These are phyloP conservation scores for Phytophthora hibernalis DNA, from an alignment of 352 stramenopile species.

Conservation along the genomic window DNA sequence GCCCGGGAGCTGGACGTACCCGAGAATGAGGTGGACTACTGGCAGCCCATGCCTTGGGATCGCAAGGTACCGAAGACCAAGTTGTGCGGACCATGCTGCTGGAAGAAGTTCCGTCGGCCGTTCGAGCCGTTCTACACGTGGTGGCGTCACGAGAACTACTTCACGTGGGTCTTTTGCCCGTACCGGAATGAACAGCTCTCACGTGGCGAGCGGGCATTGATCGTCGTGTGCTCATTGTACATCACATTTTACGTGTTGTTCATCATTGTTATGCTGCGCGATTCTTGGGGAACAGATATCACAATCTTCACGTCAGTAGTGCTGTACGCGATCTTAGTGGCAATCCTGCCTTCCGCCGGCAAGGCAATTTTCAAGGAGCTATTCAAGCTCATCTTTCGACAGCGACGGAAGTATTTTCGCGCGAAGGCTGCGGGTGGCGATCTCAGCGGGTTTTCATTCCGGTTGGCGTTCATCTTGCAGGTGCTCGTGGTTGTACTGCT, in stretches of 20 bases:
- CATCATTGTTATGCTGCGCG: slow-evolving; percentile 68
- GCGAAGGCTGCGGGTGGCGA: slow-evolving; percentile 51
- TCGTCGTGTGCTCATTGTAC: slow-evolving; percentile 76
- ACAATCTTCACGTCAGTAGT: slow-evolving; percentile 52
- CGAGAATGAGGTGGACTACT: slow-evolving; percentile 77
- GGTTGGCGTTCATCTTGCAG: slow-evolving; percentile 64
- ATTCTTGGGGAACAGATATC: slow-evolving; percentile 43
- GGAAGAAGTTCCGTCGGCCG: slow-evolving; percentile 65
- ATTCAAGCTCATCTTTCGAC: slow-evolving; percentile 82
- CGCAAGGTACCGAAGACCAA: slow-evolving; percentile 74
- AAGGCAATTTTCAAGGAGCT: slow-evolving; percentile 82
- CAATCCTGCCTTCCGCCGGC: slow-evolving; percentile 57
- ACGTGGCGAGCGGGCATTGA: slow-evolving; percentile 61
- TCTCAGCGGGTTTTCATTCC: slow-evolving; percentile 58
- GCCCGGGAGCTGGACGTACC: slow-evolving; percentile 54
- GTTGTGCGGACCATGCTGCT: slow-evolving; percentile 70
- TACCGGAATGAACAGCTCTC: slow-evolving; percentile 73
- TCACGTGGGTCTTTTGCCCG: slow-evolving; percentile 77
- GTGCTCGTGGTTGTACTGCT: slow-evolving; percentile 59
- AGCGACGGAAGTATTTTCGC: slow-evolving; percentile 74
- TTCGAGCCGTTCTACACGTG: slow-evolving; percentile 80
- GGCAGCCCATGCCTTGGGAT: slow-evolving; percentile 77
- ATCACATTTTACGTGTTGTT: slow-evolving; percentile 83
- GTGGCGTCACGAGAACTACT: slow-evolving; percentile 85
- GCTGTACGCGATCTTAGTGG: slow-evolving; percentile 60